These are phyloP conservation scores for Neofusicoccum sp. DNA, from an alignment of 2,329 filamentous ascomycete species.

Conservation along the genomic window DNA sequence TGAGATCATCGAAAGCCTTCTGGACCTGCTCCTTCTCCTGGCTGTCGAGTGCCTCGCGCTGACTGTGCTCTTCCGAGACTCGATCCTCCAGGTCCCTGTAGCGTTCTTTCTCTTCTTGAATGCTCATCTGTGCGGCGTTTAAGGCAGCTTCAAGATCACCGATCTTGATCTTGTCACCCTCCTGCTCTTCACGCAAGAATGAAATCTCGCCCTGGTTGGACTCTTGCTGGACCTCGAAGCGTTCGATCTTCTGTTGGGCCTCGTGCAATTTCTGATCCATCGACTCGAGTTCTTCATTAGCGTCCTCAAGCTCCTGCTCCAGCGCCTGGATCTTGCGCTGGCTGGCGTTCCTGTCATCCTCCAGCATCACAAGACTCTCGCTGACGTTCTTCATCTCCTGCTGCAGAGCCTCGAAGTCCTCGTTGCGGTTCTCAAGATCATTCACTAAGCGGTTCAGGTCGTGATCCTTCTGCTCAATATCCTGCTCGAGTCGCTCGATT, in stretches of 20 bases:
- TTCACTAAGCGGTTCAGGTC: conserved; percentile 68
- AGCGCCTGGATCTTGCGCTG: conserved; percentile 75
- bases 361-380: conserved; percentile 79
- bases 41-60: conserved; percentile 81
- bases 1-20: conserved; percentile 88
- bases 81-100: conserved; percentile 55
- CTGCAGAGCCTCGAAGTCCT: conserved; percentile 89
- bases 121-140: conserved; percentile 70
- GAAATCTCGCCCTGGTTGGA: conserved; percentile 89
- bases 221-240: conserved; percentile 86
- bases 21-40: conserved; percentile 95
- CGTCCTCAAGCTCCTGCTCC: conserved; percentile 77
- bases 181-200: conserved; percentile 94
- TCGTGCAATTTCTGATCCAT: conserved; percentile 82
- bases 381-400: conserved; percentile 91
- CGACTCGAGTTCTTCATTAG: conserved; percentile 82
- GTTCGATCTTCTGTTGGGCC: conserved; percentile 81
- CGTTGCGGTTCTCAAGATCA: conserved; percentile 72
- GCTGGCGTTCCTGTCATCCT: conserved; percentile 84
- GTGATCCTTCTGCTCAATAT: conserved; percentile 69
- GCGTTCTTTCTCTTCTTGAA: conserved; percentile 82
- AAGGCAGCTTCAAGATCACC: conserved; percentile 85
- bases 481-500: conserved; percentile 57
- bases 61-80: conserved; percentile 76
- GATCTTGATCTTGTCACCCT: conserved; percentile 96